These are phyloP conservation scores for Podila epicladia DNA, from an alignment of 192 early-diverging fungal genomes.

Conservation along the genomic window DNA sequence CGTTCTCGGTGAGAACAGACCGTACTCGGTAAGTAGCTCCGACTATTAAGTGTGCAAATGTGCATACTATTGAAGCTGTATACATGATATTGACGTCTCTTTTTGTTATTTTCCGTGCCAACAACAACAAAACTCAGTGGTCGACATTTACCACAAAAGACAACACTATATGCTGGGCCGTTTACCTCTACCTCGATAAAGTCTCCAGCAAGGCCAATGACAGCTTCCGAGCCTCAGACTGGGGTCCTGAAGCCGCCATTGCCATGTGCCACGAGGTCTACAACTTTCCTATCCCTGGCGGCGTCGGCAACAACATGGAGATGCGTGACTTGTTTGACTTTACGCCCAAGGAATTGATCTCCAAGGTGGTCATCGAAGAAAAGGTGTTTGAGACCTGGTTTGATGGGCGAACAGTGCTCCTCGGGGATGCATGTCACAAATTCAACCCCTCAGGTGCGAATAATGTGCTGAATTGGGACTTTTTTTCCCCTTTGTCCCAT, in stretches of 20 bases:
- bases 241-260: conserved; percentile 1
- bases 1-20: neutral
- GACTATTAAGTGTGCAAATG: neutral
- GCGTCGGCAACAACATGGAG: no score
- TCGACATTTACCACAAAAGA: conserved; percentile 4
- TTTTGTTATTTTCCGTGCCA: no score
- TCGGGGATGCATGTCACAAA: no score
- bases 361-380: no score
- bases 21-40: neutral
- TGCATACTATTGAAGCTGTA: no score
- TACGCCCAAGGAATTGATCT: no score
- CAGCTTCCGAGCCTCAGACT: conserved; percentile 11
- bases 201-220: neutral
- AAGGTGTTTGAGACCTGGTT: no score
- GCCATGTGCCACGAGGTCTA: conserved; percentile 6
- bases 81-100: neutral
- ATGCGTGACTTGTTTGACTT: no score
- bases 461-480: no score
- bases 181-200: neutral
- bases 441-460: no score
- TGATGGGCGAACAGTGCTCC: no score
- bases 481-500: neutral
- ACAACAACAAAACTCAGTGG: conserved; percentile 6
- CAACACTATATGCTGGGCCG: conserved; percentile 7
- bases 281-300: conserved; percentile 2